Evolutionary conservation across 2,329 filamentous ascomycete species (phyloP).

Genomic region (Trichophaea hybrida): DNA sequence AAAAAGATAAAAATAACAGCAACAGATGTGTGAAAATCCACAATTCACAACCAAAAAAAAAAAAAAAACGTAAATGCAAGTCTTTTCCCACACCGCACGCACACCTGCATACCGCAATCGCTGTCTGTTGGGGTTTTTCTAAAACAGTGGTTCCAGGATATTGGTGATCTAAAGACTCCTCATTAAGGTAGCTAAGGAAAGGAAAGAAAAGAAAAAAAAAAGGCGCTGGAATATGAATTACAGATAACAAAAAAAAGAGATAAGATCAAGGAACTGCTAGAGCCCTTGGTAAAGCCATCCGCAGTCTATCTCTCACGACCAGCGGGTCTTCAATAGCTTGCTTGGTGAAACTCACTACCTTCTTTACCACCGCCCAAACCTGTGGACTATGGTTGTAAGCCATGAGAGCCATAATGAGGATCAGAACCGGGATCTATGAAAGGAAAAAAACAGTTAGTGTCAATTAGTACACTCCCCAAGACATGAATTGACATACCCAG

Average conservation of each 20-base stretch:
- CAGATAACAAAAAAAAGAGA: neutral
- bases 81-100: too few species aligned
- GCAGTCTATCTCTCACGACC: constrained; percentile 13
- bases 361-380: constrained; percentile 15
- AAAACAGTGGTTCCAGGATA: too few species aligned
- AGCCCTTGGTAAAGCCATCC: neutral
- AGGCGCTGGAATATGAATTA: neutral
- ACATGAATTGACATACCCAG: constrained; percentile 39
- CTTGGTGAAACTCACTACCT: constrained; percentile 9
- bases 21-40: too few species aligned
- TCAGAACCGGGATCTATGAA: constrained; percentile 31
- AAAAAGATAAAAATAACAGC: too few species aligned
- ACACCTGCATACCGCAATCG: too few species aligned
- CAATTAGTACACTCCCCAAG: neutral
- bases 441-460: neutral
- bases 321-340: constrained; percentile 18
- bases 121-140: too few species aligned
- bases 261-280: neutral
- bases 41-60: too few species aligned
- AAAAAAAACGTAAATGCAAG: too few species aligned
- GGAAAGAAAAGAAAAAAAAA: neutral
- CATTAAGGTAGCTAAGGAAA: neutral
- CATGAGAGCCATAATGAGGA: constrained; percentile 32
- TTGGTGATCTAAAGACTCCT: neutral
- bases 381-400: constrained; percentile 29